Conservation (phyloP, 352 stramenopile genomes). For the Globisporangium parvum region DNA sequence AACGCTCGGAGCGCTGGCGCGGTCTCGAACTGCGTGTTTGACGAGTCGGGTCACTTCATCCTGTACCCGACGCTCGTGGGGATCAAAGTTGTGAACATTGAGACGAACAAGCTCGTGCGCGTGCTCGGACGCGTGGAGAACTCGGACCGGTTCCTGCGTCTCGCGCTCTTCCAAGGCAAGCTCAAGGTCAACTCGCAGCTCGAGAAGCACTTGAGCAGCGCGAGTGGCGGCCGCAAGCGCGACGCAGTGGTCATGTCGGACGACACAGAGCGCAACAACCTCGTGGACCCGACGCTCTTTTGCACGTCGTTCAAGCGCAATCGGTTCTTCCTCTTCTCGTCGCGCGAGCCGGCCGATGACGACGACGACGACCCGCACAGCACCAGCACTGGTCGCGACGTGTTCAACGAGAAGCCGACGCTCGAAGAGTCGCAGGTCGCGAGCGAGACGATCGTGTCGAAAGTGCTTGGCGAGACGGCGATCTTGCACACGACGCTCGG, state of each 20-base stretch:
- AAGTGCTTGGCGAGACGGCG: constrained; percentile 66
- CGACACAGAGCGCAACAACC: constrained; percentile 28
- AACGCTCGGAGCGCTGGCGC: constrained; percentile 20
- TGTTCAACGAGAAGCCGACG: constrained; percentile 98
- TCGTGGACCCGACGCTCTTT: constrained; percentile 85
- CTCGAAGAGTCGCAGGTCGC: constrained; percentile 89
- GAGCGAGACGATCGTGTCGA: constrained; percentile 58
- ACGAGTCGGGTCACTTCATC: constrained; percentile 94
- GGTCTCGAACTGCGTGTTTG: constrained; percentile 90
- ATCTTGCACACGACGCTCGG: constrained; percentile 98
- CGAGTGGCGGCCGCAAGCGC: constrained; percentile 45
- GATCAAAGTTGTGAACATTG: constrained; percentile 96
- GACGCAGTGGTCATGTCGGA: constrained; percentile 63
- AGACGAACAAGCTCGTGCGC: constrained; percentile 90
- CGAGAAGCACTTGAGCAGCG: constrained; percentile 63
- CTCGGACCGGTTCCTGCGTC: constrained; percentile 91
- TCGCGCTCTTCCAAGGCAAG: constrained; percentile 93
- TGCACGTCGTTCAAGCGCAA: constrained; percentile 86
- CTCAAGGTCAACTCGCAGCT: constrained; percentile 96
- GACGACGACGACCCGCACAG: constrained; percentile 31
- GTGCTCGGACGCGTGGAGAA: constrained; percentile 95
- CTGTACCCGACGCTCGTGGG: constrained; percentile 94
- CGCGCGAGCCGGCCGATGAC: constrained; percentile 89
- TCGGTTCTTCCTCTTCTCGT: constrained; percentile 97
- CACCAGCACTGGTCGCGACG: constrained; percentile 81